These are phyloP conservation scores for Leccinum uliginosum DNA, from an alignment of 768 basidiomycete species.

Conservation along the genomic window DNA sequence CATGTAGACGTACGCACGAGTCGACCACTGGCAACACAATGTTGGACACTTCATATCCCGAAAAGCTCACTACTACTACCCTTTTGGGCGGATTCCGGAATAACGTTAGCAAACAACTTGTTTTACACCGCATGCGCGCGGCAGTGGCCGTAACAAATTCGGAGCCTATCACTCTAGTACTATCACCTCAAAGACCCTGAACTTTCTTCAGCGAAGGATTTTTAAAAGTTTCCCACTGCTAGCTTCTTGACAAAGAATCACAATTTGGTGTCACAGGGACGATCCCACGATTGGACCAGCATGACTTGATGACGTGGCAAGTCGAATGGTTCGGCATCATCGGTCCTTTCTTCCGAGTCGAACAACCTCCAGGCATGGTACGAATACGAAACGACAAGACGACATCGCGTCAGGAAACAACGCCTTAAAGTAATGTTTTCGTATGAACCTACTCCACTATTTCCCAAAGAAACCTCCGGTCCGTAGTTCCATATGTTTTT, in stretches of 20 bases:
- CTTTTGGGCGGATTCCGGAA: background rate
- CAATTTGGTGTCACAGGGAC: background rate
- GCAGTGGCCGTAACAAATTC: background rate
- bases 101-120: background rate
- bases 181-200: background rate
- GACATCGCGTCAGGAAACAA: background rate
- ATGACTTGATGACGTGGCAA: constrained; percentile 12
- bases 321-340: background rate
- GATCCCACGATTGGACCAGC: background rate
- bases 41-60: background rate
- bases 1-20: background rate
- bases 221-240: background rate
- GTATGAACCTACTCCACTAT: background rate
- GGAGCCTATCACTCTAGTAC: too few species aligned
- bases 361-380: background rate
- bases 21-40: background rate
- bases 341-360: background rate
- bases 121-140: background rate
- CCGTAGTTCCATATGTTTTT: background rate
- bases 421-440: background rate
- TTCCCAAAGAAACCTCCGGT: background rate
- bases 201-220: background rate
- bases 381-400: background rate
- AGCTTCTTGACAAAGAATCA: background rate
- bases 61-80: background rate